phyloP scores from a whole-genome alignment of 2,329 filamentous ascomycete species.

The Colletotrichum cereale region DNA sequence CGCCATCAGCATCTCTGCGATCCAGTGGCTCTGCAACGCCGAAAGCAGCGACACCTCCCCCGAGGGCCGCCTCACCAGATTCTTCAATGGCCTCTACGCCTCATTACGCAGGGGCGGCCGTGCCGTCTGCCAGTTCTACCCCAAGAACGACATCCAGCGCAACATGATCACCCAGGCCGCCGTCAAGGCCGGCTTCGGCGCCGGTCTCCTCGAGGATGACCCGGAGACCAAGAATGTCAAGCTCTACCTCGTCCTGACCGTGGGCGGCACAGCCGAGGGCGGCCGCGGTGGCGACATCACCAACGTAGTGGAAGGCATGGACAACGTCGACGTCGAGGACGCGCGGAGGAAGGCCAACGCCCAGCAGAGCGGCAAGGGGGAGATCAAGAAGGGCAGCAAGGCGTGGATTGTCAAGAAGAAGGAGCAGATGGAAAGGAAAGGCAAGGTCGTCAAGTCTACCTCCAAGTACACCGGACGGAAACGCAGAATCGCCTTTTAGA shows the following conservation, averaged over 20 bases:
- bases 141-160: conserved; percentile 92
- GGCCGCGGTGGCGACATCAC: conserved; percentile 83
- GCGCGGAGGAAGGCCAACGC: conserved; percentile 63
- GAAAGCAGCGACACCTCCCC: conserved; percentile 88
- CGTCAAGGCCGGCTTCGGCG: conserved; percentile 93
- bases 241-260: conserved; percentile 94
- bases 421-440: conserved; percentile 93
- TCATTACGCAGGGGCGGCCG: conserved; percentile 85
- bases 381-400: conserved; percentile 84
- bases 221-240: conserved; percentile 97
- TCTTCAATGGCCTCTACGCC: conserved; percentile 94
- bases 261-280: conserved; percentile 71
- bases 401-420: conserved; percentile 89
- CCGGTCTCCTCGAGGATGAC: conserved; percentile 94
- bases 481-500: conserved; percentile 80
- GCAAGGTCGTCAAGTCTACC: conserved; percentile 90
- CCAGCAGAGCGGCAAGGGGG: conserved; percentile 60
- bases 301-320: conserved; percentile 89
- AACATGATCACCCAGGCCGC: conserved; percentile 93
- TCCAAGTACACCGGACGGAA: conserved; percentile 96
- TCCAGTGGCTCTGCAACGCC: conserved; percentile 99
- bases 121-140: conserved; percentile 98
- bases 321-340: conserved; percentile 86
- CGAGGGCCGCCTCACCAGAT: conserved; percentile 81
- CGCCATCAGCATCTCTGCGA: conserved; percentile 91